Evolutionary conservation across 331 rosid species (phyloP).

Genomic region (Stylosanthes scabra): DNA sequence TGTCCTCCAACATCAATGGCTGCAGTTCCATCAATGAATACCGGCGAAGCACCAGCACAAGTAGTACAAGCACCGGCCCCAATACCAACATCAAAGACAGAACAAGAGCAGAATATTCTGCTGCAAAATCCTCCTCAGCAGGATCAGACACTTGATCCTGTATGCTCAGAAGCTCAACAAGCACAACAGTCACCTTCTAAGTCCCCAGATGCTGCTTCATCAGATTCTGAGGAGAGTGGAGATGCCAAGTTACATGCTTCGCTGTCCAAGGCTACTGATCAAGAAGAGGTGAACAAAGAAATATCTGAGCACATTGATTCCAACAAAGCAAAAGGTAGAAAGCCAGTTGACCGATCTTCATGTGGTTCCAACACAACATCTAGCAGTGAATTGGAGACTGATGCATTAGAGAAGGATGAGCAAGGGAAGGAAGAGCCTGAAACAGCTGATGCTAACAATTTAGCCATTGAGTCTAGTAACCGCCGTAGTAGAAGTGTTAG

Average conservation of each 20-base stretch:
- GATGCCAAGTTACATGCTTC: constrained; percentile 56
- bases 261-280: constrained; percentile 51
- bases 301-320: constrained; percentile 66
- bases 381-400: constrained; percentile 86
- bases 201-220: constrained; percentile 54
- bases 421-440: constrained; percentile 62
- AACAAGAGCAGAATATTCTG: constrained; percentile 51
- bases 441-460: constrained; percentile 59
- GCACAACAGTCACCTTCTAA: constrained; percentile 64
- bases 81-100: constrained; percentile 41
- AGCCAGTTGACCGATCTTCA: constrained; percentile 91
- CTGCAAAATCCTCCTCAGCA: constrained; percentile 57
- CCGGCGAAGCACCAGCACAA: constrained; percentile 49
- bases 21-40: constrained; percentile 54
- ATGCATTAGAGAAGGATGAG: constrained; percentile 75
- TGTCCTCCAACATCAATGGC: constrained; percentile 55
- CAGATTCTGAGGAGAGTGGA: constrained; percentile 67
- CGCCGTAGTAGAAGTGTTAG: constrained; percentile 63
- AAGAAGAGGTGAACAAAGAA: constrained; percentile 56
- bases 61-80: constrained; percentile 36
- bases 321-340: constrained; percentile 56
- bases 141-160: constrained; percentile 56
- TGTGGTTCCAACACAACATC: constrained; percentile 96
- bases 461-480: constrained; percentile 56
- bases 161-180: constrained; percentile 58